Conservation (phyloP, 2,329 filamentous ascomycete genomes). For the Pseudogymnoascus sp. region DNA sequence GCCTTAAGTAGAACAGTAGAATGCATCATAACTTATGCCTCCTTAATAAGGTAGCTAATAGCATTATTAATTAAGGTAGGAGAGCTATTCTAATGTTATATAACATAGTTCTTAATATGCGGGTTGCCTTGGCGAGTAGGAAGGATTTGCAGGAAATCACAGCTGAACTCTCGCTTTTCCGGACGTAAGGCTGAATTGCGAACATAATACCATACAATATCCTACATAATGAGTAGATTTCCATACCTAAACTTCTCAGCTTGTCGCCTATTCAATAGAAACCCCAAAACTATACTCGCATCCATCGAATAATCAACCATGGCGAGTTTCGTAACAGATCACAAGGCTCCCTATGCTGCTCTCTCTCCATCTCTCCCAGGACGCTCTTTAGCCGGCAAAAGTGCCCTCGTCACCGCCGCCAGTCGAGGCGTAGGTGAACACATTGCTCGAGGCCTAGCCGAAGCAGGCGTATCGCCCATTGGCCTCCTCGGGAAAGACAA, state of each 20-base stretch:
- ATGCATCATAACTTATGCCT: too few species aligned
- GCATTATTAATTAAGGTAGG: too few species aligned
- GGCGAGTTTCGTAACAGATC: neutral
- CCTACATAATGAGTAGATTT: neutral
- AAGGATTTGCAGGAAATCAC: neutral
- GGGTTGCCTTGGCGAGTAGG: neutral
- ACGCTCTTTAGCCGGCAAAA: conserved; percentile 34
- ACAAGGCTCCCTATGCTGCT: conserved; percentile 14
- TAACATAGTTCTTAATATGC: too few species aligned
- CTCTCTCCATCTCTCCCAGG: conserved; percentile 26
- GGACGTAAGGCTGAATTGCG: neutral
- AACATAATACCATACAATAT: neutral
- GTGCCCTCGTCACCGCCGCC: conserved; percentile 38
- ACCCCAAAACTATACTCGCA: neutral
- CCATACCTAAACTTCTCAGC: neutral
- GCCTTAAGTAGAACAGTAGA: too few species aligned
- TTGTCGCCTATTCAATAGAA: neutral
- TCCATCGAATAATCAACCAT: neutral
- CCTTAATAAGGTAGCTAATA: too few species aligned
- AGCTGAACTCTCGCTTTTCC: neutral
- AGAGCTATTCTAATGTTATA: too few species aligned
- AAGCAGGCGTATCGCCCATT: conserved; percentile 31
- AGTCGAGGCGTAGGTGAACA: conserved; percentile 37
- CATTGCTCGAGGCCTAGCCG: conserved; percentile 36
- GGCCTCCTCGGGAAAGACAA: neutral